A percentile compares a stretch with the other conserved stretches of the same genome.
Conservation (phyloP, 2,329 filamentous ascomycete genomes). For the Aspergillus fischeri region DNA sequence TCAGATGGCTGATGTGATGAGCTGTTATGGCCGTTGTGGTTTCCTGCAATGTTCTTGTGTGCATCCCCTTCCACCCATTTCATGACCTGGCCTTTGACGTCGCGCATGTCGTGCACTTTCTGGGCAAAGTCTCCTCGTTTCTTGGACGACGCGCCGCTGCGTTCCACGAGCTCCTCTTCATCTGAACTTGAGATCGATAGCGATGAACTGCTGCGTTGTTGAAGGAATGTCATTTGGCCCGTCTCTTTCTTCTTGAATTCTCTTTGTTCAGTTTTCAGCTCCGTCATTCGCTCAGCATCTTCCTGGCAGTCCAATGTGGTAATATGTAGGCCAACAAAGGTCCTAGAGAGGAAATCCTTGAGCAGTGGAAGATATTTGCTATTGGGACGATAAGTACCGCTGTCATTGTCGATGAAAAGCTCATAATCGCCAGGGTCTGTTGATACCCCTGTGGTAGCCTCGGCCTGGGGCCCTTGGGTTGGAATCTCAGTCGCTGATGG, state of each 20-base stretch:
- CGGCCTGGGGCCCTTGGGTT: constrained; percentile 30
- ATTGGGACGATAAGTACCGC: constrained; percentile 87
- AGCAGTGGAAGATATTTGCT: constrained; percentile 69
- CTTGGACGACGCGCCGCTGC: constrained; percentile 19
- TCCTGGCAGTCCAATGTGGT: constrained; percentile 67
- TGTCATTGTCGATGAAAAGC: constrained; percentile 91
- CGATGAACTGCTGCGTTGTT: constrained; percentile 45
- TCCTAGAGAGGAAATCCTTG: constrained; percentile 63
- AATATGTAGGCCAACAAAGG: constrained; percentile 74
- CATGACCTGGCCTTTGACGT: constrained; percentile 34
- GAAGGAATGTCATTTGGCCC: constrained; percentile 51
- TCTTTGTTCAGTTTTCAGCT: constrained; percentile 72
- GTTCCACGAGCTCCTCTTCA: constrained; percentile 53
- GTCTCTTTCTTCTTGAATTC: constrained; percentile 66
- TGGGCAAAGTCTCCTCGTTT: constrained; percentile 25
- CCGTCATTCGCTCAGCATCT: constrained; percentile 67
- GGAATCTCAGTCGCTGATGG: constrained; percentile 33
- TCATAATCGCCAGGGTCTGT: constrained; percentile 65
- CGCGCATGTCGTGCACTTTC: constrained; percentile 34
- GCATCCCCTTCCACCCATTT: constrained; percentile 32
- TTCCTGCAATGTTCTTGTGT: constrained; percentile 6
- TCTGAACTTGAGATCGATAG: constrained; percentile 54
- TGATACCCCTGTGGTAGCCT: constrained; percentile 42
- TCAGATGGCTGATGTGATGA: neutral
- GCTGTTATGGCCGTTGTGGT: neutral